phyloP scores from a whole-genome alignment of 2,329 filamentous ascomycete species.

The Aureobasidium zeae region DNA sequence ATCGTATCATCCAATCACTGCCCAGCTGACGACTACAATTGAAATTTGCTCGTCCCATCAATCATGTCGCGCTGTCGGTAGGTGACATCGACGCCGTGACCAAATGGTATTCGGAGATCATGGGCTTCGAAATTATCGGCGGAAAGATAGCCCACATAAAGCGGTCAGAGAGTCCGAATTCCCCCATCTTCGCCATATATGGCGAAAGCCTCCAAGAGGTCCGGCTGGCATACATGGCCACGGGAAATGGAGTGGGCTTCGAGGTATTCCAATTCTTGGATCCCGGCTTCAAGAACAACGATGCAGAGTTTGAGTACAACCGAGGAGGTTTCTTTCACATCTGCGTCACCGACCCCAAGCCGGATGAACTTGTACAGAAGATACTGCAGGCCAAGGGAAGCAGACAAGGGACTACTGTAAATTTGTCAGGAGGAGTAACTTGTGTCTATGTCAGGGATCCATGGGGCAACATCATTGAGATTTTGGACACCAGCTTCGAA shows the following conservation, averaged over 20 bases:
- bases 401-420: slow-evolving; percentile 25
- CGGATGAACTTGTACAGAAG: slow-evolving; percentile 23
- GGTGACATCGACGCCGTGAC: slow-evolving; percentile 22
- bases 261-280: slow-evolving; percentile 30
- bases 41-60: slow-evolving; percentile 16
- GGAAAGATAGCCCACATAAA: slow-evolving; percentile 14
- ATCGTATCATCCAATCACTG: too few species aligned
- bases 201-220: slow-evolving; percentile 24
- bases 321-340: slow-evolving; percentile 31
- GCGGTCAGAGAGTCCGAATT: slow-evolving; percentile 19
- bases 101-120: slow-evolving; percentile 22
- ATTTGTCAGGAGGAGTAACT: slow-evolving; percentile 19
- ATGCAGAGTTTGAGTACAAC: slow-evolving; percentile 22
- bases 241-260: slow-evolving; percentile 29
- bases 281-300: slow-evolving; percentile 17
- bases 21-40: too few species aligned
- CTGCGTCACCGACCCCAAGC: slow-evolving; percentile 27
- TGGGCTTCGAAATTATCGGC: slow-evolving; percentile 23
- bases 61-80: slow-evolving; percentile 25
- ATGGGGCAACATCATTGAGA: slow-evolving; percentile 27
- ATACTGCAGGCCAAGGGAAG: slow-evolving; percentile 25
- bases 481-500: slow-evolving; percentile 22
- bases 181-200: slow-evolving; percentile 28
- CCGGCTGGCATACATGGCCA: slow-evolving; percentile 25
- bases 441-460: slow-evolving; percentile 25